Evolutionary conservation across 768 basidiomycete species (phyloP).

Genomic region (Leccinum subtestaceum): DNA sequence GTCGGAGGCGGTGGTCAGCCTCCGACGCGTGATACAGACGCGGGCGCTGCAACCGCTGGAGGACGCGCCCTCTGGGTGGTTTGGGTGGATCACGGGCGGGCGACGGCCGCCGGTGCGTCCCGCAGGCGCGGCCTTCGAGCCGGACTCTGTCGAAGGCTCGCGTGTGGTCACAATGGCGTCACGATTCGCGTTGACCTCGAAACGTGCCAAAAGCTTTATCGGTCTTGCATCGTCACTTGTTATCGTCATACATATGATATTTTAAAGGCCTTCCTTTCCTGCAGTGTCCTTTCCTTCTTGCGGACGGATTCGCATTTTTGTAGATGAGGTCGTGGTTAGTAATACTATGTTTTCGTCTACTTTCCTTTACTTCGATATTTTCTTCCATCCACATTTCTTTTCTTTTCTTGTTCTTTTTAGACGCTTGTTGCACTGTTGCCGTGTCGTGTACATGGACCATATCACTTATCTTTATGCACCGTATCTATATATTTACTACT

Average conservation of each 20-base stretch:
- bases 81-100: slow-evolving; percentile 15
- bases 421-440: neutral
- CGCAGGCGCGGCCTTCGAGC: neutral
- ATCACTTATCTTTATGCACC: neutral
- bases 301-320: neutral
- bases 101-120: slow-evolving; percentile 3
- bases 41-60: slow-evolving; percentile 25
- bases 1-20: slow-evolving; percentile 3
- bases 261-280: neutral
- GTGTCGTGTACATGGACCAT: neutral
- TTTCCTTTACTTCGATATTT: neutral
- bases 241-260: neutral
- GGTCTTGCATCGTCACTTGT: neutral
- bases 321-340: neutral
- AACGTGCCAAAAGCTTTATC: too few species aligned
- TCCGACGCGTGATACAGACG: slow-evolving; percentile 20
- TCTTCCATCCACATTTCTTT: neutral
- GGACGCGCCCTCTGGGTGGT: slow-evolving; percentile 17
- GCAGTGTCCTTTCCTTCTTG: neutral
- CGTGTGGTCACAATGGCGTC: slow-evolving; percentile 18
- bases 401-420: too few species aligned
- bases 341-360: neutral
- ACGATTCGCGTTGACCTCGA: neutral
- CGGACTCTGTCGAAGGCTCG: slow-evolving; percentile 15
- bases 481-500: neutral